phyloP scores from a whole-genome alignment of 75 land plant species.

The Adiantum capillusveneris region DNA sequence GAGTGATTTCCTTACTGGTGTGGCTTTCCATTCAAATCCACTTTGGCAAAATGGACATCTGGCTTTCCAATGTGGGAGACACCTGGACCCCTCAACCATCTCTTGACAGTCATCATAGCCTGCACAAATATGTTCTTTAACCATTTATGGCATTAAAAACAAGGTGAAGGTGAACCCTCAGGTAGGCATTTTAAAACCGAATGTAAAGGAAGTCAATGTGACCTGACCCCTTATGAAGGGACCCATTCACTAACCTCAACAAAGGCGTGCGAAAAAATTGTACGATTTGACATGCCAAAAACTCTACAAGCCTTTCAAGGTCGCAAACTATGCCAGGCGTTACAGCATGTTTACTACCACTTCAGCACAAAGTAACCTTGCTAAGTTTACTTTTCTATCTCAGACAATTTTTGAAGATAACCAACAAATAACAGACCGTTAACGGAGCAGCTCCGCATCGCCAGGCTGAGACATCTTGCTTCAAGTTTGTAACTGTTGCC shows the following conservation, averaged over 20 bases:
- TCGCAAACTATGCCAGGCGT: too few species aligned
- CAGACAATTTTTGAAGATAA: not conserved
- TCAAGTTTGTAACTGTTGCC: constrained; percentile 91
- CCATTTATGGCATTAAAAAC: not conserved
- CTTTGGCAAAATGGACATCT: constrained; percentile 70
- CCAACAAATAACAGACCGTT: constrained; percentile 40
- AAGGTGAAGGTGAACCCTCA: too few species aligned
- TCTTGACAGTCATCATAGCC: constrained; percentile 92
- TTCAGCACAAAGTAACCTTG: constrained; percentile 1
- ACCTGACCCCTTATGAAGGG: too few species aligned
- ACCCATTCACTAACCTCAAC: too few species aligned
- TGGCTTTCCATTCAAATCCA: constrained; percentile 82
- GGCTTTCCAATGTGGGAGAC: constrained; percentile 67
- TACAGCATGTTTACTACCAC: too few species aligned
- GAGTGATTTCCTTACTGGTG: constrained; percentile 44
- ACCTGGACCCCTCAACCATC: constrained; percentile 56
- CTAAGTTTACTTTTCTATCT: not conserved
- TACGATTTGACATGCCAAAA: too few species aligned
- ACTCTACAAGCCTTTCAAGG: too few species aligned
- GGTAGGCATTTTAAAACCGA: too few species aligned
- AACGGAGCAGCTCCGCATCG: constrained; percentile 91
- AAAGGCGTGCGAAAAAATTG: too few species aligned
- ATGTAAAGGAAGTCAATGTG: too few species aligned
- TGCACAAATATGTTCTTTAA: constrained; percentile 8
- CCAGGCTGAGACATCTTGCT: constrained; percentile 74